These are phyloP conservation scores for Populus tremula DNA, from an alignment of 345 rosid species.

Conservation along the genomic window DNA sequence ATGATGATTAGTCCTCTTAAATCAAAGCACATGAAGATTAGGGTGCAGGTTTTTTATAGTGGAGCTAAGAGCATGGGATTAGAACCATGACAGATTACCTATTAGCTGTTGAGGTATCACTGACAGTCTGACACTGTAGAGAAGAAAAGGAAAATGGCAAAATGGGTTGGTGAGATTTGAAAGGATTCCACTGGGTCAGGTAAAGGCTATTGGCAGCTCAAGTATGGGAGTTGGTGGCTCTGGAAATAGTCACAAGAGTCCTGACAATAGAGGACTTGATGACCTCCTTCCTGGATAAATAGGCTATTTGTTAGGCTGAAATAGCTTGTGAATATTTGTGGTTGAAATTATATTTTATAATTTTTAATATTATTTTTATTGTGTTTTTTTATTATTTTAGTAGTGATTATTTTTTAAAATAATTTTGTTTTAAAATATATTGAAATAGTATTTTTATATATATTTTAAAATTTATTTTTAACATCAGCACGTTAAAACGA, in stretches of 20 bases:
- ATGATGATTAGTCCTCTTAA: background rate
- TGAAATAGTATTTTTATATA: too few species aligned
- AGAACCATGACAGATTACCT: background rate
- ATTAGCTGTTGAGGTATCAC: constrained; percentile 3
- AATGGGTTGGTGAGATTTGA: constrained; percentile 1
- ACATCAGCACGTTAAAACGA: accelerated
- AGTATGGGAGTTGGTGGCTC: background rate
- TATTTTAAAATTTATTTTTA: too few species aligned
- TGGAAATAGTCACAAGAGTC: background rate
- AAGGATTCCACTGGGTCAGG: background rate
- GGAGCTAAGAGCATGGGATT: constrained; percentile 13
- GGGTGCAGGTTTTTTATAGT: background rate
- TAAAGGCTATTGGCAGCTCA: background rate
- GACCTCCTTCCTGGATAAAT: too few species aligned
- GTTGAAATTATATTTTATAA: too few species aligned
- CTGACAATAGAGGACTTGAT: background rate
- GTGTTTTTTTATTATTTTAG: too few species aligned
- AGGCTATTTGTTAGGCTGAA: too few species aligned
- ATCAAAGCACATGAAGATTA: background rate
- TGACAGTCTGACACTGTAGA: background rate
- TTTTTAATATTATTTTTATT: too few species aligned
- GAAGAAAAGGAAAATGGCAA: background rate
- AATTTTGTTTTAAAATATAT: too few species aligned
- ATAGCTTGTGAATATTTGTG: accelerated
- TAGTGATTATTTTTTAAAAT: too few species aligned